Percentiles rank a stretch among this genome's conserved stretches.
phyloP scores from a whole-genome alignment of 1,139 yeast genomes.

The Yamadazyma trypodendri region DNA sequence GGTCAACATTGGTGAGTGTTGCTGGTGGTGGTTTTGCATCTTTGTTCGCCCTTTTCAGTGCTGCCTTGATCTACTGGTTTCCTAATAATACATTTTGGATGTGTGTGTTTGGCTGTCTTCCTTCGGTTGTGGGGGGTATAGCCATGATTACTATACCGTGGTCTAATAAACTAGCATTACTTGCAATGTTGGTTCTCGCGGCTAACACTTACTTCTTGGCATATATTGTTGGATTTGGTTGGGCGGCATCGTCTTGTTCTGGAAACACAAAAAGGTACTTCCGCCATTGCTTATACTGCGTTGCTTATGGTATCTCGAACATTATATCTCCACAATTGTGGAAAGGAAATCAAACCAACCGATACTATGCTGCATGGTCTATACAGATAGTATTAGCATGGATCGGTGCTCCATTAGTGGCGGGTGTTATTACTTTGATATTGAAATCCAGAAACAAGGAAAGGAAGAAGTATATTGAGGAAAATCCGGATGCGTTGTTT shows the following conservation, averaged over 20 bases:
- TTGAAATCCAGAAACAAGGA: constrained; percentile 18
- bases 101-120: constrained; percentile 25
- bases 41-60: constrained; percentile 5
- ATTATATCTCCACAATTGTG: constrained; percentile 24
- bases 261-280: constrained; percentile 22
- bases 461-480: constrained; percentile 9
- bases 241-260: constrained; percentile 22
- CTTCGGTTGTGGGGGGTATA: constrained; percentile 41
- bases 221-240: constrained; percentile 20
- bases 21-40: constrained; percentile 40
- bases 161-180: constrained; percentile 27
- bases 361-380: constrained; percentile 23
- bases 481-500: constrained; percentile 7
- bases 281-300: constrained; percentile 21
- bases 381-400: constrained; percentile 20
- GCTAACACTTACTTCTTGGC: constrained; percentile 16
- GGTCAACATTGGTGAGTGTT: constrained; percentile 50
- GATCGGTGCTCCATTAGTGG: constrained; percentile 16
- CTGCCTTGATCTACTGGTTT: constrained; percentile 7
- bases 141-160: constrained; percentile 22
- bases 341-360: constrained; percentile 19
- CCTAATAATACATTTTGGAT: constrained; percentile 17
- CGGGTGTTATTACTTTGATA: constrained; percentile 17
- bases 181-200: constrained; percentile 28
- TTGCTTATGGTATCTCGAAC: constrained; percentile 20